Conservation (phyloP, 768 basidiomycete species). For the Suillus alpinus region DNA sequence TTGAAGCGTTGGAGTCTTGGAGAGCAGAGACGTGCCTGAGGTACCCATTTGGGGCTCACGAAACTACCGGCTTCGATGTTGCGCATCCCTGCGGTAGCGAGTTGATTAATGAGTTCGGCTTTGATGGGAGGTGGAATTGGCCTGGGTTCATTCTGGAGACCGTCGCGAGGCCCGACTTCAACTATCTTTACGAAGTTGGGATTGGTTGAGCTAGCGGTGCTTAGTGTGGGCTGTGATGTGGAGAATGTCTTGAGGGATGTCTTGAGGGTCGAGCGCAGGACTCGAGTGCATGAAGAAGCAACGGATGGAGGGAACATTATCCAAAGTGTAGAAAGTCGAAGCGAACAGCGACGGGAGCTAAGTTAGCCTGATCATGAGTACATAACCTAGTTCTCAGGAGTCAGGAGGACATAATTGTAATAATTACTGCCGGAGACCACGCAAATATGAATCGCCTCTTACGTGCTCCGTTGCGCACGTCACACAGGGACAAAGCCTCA, state of each 20-base stretch:
- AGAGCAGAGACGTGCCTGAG: constrained; percentile 55
- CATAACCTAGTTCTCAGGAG: neutral
- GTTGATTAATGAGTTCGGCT: constrained; percentile 73
- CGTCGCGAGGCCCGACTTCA: constrained; percentile 90
- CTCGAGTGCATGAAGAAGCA: neutral
- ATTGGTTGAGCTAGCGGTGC: neutral
- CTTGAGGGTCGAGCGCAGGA: neutral
- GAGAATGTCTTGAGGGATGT: neutral
- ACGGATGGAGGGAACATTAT: neutral
- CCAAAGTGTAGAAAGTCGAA: neutral
- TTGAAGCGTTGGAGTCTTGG: neutral
- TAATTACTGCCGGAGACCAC: neutral
- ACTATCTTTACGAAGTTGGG: constrained; percentile 49
- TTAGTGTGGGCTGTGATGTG: neutral
- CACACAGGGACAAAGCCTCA: too few species aligned
- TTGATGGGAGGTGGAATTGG: constrained; percentile 72
- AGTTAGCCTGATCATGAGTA: neutral
- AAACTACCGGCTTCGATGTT: constrained; percentile 86
- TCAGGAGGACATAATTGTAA: neutral
- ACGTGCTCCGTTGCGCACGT: too few species aligned
- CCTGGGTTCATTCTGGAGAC: constrained; percentile 84
- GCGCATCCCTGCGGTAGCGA: constrained; percentile 63
- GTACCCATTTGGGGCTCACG: constrained; percentile 92
- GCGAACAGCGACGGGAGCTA: neutral
- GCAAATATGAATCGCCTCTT: neutral